Evolutionary conservation across 2,329 filamentous ascomycete species (phyloP).

Genomic region (Penicillium fuscoglaucum): DNA sequence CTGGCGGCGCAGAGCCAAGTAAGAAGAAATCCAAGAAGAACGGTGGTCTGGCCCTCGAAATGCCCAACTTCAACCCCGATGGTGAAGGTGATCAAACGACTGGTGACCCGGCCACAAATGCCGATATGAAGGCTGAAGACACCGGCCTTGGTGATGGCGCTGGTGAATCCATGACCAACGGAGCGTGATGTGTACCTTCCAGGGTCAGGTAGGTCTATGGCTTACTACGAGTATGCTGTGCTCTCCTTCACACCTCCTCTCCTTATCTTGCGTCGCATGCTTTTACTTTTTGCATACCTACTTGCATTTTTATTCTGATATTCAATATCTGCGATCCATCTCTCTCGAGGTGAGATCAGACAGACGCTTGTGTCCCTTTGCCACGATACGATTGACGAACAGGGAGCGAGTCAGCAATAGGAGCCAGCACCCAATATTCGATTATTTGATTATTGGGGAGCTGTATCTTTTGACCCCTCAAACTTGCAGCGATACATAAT

Average conservation of each 20-base stretch:
- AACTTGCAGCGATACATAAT: neutral
- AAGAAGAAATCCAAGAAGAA: conserved; percentile 48
- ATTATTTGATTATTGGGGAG: neutral
- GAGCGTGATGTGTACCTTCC: conserved; percentile 32
- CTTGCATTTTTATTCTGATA: neutral
- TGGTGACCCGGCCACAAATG: conserved; percentile 22
- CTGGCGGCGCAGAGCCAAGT: conserved; percentile 36
- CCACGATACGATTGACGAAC: neutral
- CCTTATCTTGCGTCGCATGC: neutral
- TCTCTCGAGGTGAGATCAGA: neutral
- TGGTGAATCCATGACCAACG: conserved; percentile 5
- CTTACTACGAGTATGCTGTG: conserved; percentile 31
- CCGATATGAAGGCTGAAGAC: conserved; percentile 5
- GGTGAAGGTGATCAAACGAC: conserved; percentile 32
- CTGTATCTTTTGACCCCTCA: neutral
- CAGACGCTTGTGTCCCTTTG: neutral
- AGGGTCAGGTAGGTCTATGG: neutral
- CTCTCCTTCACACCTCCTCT: neutral
- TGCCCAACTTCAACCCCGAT: conserved; percentile 22
- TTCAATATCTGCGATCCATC: neutral
- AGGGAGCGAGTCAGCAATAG: neutral
- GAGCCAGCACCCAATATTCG: neutral
- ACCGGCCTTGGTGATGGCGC: conserved; percentile 38
- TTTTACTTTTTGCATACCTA: neutral
- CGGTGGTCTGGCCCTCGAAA: conserved; percentile 34